Conservation (phyloP, 306 rosid genomes). For the Begonia masoniana region DNA sequence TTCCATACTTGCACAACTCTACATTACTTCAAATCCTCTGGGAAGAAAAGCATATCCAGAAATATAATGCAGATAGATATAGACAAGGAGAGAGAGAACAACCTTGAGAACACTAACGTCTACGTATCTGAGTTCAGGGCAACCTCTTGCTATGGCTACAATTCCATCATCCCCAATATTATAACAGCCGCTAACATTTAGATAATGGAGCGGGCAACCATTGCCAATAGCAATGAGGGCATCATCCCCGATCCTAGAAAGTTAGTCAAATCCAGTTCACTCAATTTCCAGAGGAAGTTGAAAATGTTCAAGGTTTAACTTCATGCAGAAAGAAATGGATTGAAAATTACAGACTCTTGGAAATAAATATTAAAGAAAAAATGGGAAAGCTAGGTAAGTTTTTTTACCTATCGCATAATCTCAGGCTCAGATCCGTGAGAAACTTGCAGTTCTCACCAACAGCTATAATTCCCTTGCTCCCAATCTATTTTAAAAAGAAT, state of each 20-base stretch:
- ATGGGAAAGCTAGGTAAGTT: neutral
- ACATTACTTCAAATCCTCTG: too few relatives aligned
- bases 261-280: neutral
- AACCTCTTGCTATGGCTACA: slow-evolving; percentile 85
- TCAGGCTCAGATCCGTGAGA: slow-evolving; percentile 77
- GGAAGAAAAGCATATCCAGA: too few relatives aligned
- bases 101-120: slow-evolving; percentile 93
- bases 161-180: slow-evolving; percentile 84
- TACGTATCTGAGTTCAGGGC: slow-evolving; percentile 54
- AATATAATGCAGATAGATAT: neutral
- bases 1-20: too few relatives aligned
- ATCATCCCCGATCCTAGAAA: slow-evolving; percentile 74
- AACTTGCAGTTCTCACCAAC: slow-evolving; percentile 66
- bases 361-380: neutral
- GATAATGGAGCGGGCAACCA: slow-evolving; percentile 61
- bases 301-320: too few relatives aligned
- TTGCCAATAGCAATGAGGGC: slow-evolving; percentile 74
- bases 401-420: slow-evolving; percentile 79
- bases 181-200: slow-evolving; percentile 95
- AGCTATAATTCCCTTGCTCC: slow-evolving; percentile 67
- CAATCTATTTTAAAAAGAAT: slow-evolving; percentile 37
- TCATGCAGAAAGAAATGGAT: too few relatives aligned
- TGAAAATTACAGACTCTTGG: neutral
- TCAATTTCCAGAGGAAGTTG: neutral
- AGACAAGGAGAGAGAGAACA: slow-evolving; percentile 8